These are phyloP conservation scores for Epipyxis sp. DNA, from an alignment of 108 stramenopile genomes.

Conservation along the genomic window DNA sequence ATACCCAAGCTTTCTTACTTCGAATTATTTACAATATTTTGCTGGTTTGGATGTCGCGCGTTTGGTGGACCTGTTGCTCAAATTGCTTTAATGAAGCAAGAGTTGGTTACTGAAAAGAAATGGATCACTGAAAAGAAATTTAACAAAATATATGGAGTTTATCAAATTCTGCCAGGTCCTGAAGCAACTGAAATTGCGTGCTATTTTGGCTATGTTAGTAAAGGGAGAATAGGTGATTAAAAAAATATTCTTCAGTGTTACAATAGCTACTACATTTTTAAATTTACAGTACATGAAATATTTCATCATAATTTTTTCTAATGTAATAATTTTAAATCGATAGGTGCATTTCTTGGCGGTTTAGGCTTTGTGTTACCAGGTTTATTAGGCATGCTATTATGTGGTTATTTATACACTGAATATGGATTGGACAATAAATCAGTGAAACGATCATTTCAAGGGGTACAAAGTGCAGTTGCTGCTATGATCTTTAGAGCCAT, in stretches of 20 bases:
- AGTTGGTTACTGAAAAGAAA: background rate
- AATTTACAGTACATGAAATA: no score
- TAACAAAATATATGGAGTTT: background rate
- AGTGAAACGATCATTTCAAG: background rate
- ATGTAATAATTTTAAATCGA: no score
- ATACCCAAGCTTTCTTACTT: background rate
- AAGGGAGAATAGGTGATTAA: no score
- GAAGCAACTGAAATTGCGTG: background rate
- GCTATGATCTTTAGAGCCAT: background rate
- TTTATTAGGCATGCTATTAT: background rate
- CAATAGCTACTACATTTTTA: no score
- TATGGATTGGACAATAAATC: background rate
- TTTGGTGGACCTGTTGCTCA: background rate
- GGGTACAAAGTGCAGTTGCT: background rate
- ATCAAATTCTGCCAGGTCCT: background rate
- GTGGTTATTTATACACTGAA: background rate
- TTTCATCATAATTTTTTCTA: no score
- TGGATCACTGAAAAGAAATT: background rate
- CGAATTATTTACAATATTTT: background rate
- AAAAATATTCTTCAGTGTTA: no score
- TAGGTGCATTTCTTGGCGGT: slow-evolving; percentile 8
- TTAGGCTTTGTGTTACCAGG: background rate
- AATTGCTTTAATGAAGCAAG: slow-evolving; percentile 1
- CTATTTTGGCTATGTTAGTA: background rate
- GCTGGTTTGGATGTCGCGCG: background rate